Evolutionary conservation across 169 alveolate genomes (phyloP), one percentile per base, ranked within the genome.

Genomic region (Plasmodium gonderi): DNA sequence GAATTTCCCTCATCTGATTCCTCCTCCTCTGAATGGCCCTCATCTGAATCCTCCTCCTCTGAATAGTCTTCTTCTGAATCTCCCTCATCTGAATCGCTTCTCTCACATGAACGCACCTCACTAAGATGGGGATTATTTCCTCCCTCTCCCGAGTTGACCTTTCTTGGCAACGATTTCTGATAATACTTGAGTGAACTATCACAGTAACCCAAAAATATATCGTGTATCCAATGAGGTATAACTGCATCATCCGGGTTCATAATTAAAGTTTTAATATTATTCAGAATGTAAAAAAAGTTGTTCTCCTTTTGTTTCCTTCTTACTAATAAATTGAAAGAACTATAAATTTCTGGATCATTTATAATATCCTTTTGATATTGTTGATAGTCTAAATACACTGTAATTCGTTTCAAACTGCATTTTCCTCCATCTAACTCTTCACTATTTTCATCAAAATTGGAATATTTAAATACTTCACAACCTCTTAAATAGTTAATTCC

Each of bases 221-320:
- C 97, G 74, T 95, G 96, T 33, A 97, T 94, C 96, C 96, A 95
- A 17, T 79, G 79, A 2, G 98, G 98, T 47, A 97, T 91, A 33
- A 80, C 87, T 45, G 95, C 96, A 23, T 90, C 94, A 78, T 92
- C 96, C 1, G 96, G 95, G 68, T 96, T 85, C 92, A 95, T 95
- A 78, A 98, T 96, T 77, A 97, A 90, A 79, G 91, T 79, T 54
- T 97, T 95, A 81, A 98, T 97, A 23, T 98, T 96, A 49, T 91
- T 94, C 83, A 98, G 91, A 14, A 97, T 96, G 17, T 98, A 95
- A 85, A 96, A 96, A 91, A 97, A 98, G 91, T 97, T 98, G 82
- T 98, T 98, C 93, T 97, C 98, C 93, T 96, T 95, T 0, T 98
- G 96, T 54, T 97, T 95, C 44, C 99, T 93, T 72, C 99, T 94